A percentile compares a stretch with the other conserved stretches of the same genome.
Evolutionary conservation across 1,284 basidiomycete genomes (phyloP).

Genomic region (Termitomyces sp.): DNA sequence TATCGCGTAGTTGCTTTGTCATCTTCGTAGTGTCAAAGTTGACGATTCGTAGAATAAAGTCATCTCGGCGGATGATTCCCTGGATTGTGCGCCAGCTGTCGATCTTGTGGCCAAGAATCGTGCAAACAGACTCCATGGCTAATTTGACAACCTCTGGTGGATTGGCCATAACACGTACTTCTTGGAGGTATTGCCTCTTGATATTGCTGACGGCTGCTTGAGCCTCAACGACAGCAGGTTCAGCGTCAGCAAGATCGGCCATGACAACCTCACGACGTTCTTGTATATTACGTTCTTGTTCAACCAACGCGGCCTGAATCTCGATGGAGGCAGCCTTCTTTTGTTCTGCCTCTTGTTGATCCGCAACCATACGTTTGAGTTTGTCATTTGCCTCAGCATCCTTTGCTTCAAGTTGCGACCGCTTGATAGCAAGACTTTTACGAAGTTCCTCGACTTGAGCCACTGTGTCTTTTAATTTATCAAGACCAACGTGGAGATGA

Average conservation of each 20-base stretch:
- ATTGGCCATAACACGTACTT: slow-evolving; percentile 98
- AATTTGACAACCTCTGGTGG: slow-evolving; percentile 97
- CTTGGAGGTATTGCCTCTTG: slow-evolving; percentile 94
- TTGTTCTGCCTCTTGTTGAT: slow-evolving; percentile 97
- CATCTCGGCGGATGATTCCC: slow-evolving; percentile 93
- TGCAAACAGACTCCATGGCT: slow-evolving; percentile 99
- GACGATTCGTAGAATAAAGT: slow-evolving; percentile 96
- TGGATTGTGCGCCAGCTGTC: slow-evolving; percentile 98
- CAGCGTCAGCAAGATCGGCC: slow-evolving; percentile 95
- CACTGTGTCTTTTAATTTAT: slow-evolving; percentile 95
- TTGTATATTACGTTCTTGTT: slow-evolving; percentile 88
- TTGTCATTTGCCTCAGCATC: slow-evolving; percentile 96
- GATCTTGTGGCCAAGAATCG: slow-evolving; percentile 94
- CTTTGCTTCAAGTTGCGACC: slow-evolving; percentile 89
- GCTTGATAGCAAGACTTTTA: slow-evolving; percentile 92
- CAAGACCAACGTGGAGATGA: slow-evolving; percentile 96
- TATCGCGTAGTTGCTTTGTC: slow-evolving; percentile 85
- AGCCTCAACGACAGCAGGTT: slow-evolving; percentile 95
- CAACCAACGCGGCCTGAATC: slow-evolving; percentile 89
- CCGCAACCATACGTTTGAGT: slow-evolving; percentile 95
- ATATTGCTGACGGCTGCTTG: slow-evolving; percentile 96
- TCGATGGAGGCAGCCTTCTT: slow-evolving; percentile 96
- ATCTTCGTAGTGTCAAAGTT: slow-evolving; percentile 95
- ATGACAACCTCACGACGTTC: slow-evolving; percentile 87
- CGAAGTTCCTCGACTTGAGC: slow-evolving; percentile 94